Evolutionary conservation across 2,329 filamentous ascomycete species (phyloP), one percentile per base, ranked within the genome.

Genomic region (Pestalotiopsis sp.): DNA sequence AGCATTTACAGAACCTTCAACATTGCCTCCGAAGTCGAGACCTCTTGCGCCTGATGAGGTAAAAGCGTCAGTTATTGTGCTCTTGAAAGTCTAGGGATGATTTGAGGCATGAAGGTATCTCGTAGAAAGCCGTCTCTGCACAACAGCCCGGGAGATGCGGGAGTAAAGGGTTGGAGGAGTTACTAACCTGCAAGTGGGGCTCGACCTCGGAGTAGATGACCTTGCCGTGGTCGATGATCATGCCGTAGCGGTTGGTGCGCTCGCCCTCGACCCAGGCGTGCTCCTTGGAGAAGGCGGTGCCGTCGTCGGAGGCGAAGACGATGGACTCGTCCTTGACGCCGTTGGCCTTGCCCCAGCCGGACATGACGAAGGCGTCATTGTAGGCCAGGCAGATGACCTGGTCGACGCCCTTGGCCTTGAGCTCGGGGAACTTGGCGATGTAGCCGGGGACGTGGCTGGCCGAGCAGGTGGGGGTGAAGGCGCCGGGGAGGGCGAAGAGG

Each of bases 361-460:
- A 91, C 93, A 95, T 95, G 80, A 96, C 93, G 77, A 86, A 95
- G 71, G 90, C 84, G 81, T 97, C 93, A 81, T 97, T 97, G 84
- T 84, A 91, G 69, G 93, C 93, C 76, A 96, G 90, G 76, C 95
- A 89, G 72, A 93, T 89, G 75, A 97, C 88, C 71, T 92, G 81
- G 80, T 96, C 93, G 72, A 97, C 91, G 74, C 92, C 93, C 87
- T 95, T 95, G 77, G 84, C 83, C 83, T 90, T 90, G 80, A 96
- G 85, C 77, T 90, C 84, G 66, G 88, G 84, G 74, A 90, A 82
- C 78, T 92, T 90, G 80, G 88, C 82, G 74, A 94, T 88, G 86
- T 93, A 96, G 68, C 91, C 91, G 70, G 93, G 92, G 68, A 97
- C 85, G 84, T 97, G 93, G 80, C 86, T 85, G 75, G 89, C 91